A percentile compares a stretch with the other conserved stretches of the same genome.
Conservation (phyloP, 805 yeast species). For the Hanseniaspora clermontiae region DNA sequence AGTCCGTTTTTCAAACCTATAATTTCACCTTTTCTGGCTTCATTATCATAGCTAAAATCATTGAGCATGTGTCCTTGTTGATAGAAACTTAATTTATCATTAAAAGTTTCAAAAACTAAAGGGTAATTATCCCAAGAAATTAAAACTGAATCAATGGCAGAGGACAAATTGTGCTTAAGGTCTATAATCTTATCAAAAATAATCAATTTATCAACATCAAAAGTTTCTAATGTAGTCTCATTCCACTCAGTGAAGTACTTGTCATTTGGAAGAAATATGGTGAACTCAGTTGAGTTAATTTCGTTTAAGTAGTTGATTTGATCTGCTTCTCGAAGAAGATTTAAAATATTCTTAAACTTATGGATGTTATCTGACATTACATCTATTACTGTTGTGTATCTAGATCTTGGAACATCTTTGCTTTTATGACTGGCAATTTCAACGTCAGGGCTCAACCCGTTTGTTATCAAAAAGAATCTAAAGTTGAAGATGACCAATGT, state of each 20-base stretch:
- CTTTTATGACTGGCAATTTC: background rate
- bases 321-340: constrained; percentile 48
- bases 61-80: constrained; percentile 1
- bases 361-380: constrained; percentile 47
- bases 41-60: background rate
- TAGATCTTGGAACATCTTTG: constrained; percentile 10
- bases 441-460: background rate
- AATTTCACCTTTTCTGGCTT: background rate
- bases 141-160: background rate
- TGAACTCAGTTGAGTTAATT: constrained; percentile 37
- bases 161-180: background rate
- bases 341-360: constrained; percentile 51
- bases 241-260: constrained; percentile 10
- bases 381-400: constrained; percentile 46
- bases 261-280: constrained; percentile 34
- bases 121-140: constrained; percentile 6
- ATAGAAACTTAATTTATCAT: background rate
- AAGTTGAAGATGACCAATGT: no score
- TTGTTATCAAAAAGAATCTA: background rate
- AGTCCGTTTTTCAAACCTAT: constrained; percentile 28
- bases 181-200: constrained; percentile 29
- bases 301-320: constrained; percentile 49
- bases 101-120: constrained; percentile 18
- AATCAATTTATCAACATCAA: constrained; percentile 23
- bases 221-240: background rate